A percentile compares a stretch with the other conserved stretches of the same genome.
Conservation (phyloP, 2,329 filamentous ascomycete species). For the Trichoderma sp. region DNA sequence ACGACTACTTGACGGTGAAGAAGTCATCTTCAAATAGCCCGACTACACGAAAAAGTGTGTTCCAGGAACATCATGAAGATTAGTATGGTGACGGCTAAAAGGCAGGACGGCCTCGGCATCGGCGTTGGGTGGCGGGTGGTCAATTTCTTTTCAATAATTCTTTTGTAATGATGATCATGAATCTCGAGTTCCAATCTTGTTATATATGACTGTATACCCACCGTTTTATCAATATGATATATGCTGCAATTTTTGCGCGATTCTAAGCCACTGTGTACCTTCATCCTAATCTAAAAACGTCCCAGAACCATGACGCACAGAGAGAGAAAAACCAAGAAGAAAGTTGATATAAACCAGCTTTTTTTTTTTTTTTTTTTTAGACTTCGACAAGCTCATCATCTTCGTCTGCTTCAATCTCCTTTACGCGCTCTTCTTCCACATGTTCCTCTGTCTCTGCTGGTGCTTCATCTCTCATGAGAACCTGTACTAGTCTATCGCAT, state of each 20-base stretch:
- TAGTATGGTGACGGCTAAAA: conserved; percentile 26
- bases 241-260: not conserved
- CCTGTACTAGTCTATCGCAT: conserved; percentile 86
- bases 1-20: conserved; percentile 32
- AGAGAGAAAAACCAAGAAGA: not conserved
- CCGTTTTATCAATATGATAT: not conserved
- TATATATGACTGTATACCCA: conserved; percentile 12
- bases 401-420: conserved; percentile 48
- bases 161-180: not conserved
- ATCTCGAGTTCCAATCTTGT: not conserved
- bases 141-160: not conserved
- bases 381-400: conserved; percentile 57
- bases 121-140: conserved; percentile 25
- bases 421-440: conserved; percentile 45
- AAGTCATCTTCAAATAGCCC: conserved; percentile 26
- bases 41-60: conserved; percentile 39
- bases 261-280: not conserved
- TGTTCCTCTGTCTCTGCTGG: conserved; percentile 41
- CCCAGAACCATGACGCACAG: not conserved
- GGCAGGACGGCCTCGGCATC: not conserved
- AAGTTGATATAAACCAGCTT: too few relatives aligned
- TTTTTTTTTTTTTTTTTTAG: too few relatives aligned
- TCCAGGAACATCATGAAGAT: conserved; percentile 43
- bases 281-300: not conserved
- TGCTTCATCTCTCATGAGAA: conserved; percentile 77